A percentile compares a stretch with the other conserved stretches of the same genome.
phyloP scores from a whole-genome alignment of 2,329 filamentous ascomycete genomes.

The Herpotrichia juniperi region DNA sequence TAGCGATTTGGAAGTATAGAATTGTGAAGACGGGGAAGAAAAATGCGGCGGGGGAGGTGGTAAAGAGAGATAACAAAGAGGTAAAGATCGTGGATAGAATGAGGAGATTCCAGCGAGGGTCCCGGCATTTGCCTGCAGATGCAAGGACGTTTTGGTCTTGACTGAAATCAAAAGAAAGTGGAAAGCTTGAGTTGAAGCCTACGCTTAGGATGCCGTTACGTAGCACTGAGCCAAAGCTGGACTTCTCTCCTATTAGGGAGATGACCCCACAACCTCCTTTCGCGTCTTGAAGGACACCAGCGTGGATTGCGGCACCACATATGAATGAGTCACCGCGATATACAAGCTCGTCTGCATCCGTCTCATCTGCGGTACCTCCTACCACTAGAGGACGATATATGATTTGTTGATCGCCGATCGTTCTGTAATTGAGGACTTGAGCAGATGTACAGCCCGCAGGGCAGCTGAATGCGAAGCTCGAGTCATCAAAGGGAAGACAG shows the following conservation, averaged over 20 bases:
- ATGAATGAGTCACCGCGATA: constrained; percentile 48
- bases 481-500: constrained; percentile 60
- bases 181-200: constrained; percentile 41
- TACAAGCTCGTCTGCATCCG: constrained; percentile 18
- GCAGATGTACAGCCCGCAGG: constrained; percentile 59
- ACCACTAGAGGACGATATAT: constrained; percentile 70
- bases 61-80: constrained; percentile 35
- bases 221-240: constrained; percentile 23
- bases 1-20: constrained; percentile 41
- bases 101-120: constrained; percentile 43
- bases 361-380: constrained; percentile 59
- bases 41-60: constrained; percentile 35
- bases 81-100: constrained; percentile 40
- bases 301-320: constrained; percentile 44
- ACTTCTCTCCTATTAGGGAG: constrained; percentile 30
- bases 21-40: constrained; percentile 37
- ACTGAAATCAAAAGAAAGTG: constrained; percentile 40
- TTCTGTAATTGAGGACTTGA: constrained; percentile 56
- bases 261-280: constrained; percentile 43
- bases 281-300: constrained; percentile 32
- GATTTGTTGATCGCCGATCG: constrained; percentile 65
- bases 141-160: constrained; percentile 15
- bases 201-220: constrained; percentile 41
- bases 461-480: constrained; percentile 61
- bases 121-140: constrained; percentile 31